Evolutionary conservation across 768 basidiomycete species (phyloP).

Genomic region (Mycena filopes): DNA sequence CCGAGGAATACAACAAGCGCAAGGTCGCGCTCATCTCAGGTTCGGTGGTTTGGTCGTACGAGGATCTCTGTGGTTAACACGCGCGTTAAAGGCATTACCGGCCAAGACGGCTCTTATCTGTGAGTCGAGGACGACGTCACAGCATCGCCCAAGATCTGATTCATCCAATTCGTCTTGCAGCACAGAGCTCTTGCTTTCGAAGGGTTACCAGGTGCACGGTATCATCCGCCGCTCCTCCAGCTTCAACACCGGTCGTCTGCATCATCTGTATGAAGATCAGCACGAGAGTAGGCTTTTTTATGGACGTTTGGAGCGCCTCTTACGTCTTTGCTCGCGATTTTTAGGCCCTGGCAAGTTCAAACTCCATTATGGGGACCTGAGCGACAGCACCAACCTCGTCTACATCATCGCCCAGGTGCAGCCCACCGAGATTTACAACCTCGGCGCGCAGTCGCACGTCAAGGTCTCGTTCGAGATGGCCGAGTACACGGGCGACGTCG

Average conservation of each 20-base stretch:
- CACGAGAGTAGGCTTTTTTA: constrained; percentile 77
- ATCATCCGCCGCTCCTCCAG: constrained; percentile 98
- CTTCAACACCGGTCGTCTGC: constrained; percentile 96
- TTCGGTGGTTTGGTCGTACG: constrained; percentile 44
- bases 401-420: constrained; percentile 95
- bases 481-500: constrained; percentile 98
- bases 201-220: constrained; percentile 93
- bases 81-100: constrained; percentile 80
- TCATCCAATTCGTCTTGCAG: constrained; percentile 49
- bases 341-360: constrained; percentile 81
- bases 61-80: constrained; percentile 23
- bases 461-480: constrained; percentile 99
- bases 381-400: constrained; percentile 96
- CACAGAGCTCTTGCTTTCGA: constrained; percentile 83
- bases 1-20: constrained; percentile 86
- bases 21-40: constrained; percentile 96
- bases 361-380: constrained; percentile 91
- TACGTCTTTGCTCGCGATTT: constrained; percentile 4
- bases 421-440: constrained; percentile 97
- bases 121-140: constrained; percentile 50
- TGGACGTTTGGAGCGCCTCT: neutral
- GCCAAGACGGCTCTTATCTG: constrained; percentile 97
- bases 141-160: constrained; percentile 11
- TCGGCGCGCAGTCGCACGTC: constrained; percentile 97
- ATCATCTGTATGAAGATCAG: constrained; percentile 93